phyloP scores from a whole-genome alignment of 495 filamentous ascomycete genomes.

The Neurospora intermedia region DNA sequence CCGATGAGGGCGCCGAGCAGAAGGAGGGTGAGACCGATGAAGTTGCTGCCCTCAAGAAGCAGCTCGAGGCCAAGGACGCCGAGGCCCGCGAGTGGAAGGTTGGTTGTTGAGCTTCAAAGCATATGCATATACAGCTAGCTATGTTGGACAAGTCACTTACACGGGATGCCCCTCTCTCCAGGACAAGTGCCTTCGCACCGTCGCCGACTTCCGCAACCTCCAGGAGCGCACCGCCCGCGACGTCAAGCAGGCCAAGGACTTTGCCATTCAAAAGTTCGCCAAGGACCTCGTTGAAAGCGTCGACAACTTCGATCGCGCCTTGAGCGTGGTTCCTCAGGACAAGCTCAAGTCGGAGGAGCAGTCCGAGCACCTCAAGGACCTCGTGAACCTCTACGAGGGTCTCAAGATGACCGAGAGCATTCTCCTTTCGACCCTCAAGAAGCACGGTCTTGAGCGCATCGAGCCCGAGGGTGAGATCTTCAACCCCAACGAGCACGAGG shows the following conservation, averaged over 20 bases:
- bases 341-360: constrained; percentile 49
- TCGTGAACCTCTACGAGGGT: constrained; percentile 73
- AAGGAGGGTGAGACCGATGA: constrained; percentile 18
- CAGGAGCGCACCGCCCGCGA: constrained; percentile 92
- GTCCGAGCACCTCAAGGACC: constrained; percentile 49
- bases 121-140: not conserved
- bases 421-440: constrained; percentile 77
- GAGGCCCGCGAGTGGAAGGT: constrained; percentile 86
- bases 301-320: constrained; percentile 93
- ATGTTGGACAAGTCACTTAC: not conserved
- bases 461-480: constrained; percentile 72
- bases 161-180: constrained; percentile 23
- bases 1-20: constrained; percentile 15
- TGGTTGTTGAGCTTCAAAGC: constrained; percentile 8
- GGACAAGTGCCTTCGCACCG: constrained; percentile 87
- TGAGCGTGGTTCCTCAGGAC: constrained; percentile 63
- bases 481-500: constrained; percentile 93
- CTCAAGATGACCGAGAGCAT: constrained; percentile 90
- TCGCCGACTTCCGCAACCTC: constrained; percentile 95
- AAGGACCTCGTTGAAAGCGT: constrained; percentile 86
- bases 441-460: constrained; percentile 88
- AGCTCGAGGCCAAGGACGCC: constrained; percentile 75
- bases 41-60: constrained; percentile 40
- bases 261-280: constrained; percentile 90
- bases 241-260: constrained; percentile 73